Conservation (phyloP, 2,329 filamentous ascomycete species). For the Fusarium falciforme region DNA sequence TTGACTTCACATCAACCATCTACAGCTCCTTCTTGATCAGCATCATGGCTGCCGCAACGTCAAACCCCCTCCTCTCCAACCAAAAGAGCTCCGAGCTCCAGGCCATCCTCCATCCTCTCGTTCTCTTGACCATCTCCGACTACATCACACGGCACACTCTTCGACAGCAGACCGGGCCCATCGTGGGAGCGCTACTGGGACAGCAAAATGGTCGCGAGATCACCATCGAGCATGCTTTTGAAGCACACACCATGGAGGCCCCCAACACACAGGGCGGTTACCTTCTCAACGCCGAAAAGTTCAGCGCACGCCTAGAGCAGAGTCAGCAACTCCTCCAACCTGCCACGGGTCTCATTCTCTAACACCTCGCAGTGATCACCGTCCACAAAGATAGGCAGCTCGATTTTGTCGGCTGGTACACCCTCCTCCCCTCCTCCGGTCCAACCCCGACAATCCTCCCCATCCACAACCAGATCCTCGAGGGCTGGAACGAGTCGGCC, state of each 20-base stretch:
- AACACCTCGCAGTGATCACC: slow-evolving; percentile 74
- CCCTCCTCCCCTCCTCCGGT: slow-evolving; percentile 77
- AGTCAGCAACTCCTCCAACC: slow-evolving; percentile 66
- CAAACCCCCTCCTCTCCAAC: slow-evolving; percentile 72
- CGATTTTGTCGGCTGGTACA: slow-evolving; percentile 93
- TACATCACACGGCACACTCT: slow-evolving; percentile 93
- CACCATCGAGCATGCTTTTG: slow-evolving; percentile 93
- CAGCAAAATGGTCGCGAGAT: slow-evolving; percentile 92
- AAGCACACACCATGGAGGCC: slow-evolving; percentile 70
- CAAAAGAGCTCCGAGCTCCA: slow-evolving; percentile 80
- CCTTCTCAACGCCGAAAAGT: slow-evolving; percentile 77
- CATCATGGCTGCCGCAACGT: slow-evolving; percentile 59
- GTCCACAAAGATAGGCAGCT: slow-evolving; percentile 88
- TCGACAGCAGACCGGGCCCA: slow-evolving; percentile 77
- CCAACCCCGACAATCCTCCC: slow-evolving; percentile 76
- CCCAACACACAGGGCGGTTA: slow-evolving; percentile 65
- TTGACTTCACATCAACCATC: neutral
- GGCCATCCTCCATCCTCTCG: slow-evolving; percentile 89
- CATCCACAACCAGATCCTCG: slow-evolving; percentile 82
- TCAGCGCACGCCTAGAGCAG: slow-evolving; percentile 82
- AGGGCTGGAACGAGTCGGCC: slow-evolving; percentile 84
- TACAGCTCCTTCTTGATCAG: neutral
- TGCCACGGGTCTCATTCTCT: neutral
- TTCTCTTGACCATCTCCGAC: slow-evolving; percentile 95
- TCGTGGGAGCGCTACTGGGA: slow-evolving; percentile 89